Conservation (phyloP, 192 early-diverging fungal species). For the Backusella westeae region DNA sequence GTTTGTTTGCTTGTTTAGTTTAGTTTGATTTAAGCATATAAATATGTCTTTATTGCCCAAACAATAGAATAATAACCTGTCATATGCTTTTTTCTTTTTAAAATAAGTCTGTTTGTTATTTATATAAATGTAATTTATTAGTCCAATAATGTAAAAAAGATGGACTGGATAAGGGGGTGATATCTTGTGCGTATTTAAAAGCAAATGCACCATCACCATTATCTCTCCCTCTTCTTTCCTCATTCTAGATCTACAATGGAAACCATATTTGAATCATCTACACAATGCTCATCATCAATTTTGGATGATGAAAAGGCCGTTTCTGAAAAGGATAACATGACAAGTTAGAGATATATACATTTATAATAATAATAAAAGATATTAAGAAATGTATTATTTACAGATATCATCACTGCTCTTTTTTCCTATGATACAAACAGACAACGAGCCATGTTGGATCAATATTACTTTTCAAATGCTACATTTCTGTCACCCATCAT, state of each 20-base stretch:
- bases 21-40: background rate
- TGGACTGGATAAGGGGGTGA: background rate
- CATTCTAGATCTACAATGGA: background rate
- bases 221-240: background rate
- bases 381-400: background rate
- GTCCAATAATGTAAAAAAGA: background rate
- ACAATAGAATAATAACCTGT: background rate
- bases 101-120: background rate
- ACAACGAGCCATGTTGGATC: conserved; percentile 44
- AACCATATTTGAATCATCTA: background rate
- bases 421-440: conserved; percentile 47
- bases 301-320: background rate
- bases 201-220: background rate
- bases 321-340: background rate
- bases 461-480: conserved; percentile 48
- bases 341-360: background rate
- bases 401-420: conserved; percentile 39
- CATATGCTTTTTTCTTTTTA: conserved; percentile 2
- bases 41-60: background rate
- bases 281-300: background rate
- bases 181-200: background rate
- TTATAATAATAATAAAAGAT: background rate
- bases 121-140: background rate
- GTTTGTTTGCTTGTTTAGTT: background rate
- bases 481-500: conserved; percentile 48